Evolutionary conservation across 768 basidiomycete species (phyloP).

Genomic region (Auriscalpium orientale): DNA sequence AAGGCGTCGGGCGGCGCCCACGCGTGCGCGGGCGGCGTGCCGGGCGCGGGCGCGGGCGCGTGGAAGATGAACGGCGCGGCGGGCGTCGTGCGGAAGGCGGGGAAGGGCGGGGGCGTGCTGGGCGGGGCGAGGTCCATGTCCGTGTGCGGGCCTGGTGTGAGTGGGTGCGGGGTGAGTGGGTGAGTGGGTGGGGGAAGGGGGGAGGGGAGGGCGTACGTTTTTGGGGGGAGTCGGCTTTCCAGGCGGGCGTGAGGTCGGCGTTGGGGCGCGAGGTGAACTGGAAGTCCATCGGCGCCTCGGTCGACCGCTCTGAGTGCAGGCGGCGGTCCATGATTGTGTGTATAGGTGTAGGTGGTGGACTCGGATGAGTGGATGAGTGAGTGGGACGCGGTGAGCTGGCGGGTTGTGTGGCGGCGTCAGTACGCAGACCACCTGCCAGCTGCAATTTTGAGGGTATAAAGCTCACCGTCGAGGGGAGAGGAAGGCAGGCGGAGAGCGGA

Average conservation of each 20-base stretch:
- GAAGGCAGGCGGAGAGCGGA: neutral
- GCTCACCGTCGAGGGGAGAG: neutral
- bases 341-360: neutral
- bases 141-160: conserved; percentile 37
- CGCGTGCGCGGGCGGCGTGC: conserved; percentile 36
- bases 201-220: conserved; percentile 47
- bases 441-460: no score
- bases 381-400: no score
- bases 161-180: conserved; percentile 29
- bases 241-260: conserved; percentile 44
- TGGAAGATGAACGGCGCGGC: conserved; percentile 68
- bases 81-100: conserved; percentile 56
- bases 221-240: conserved; percentile 54
- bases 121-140: conserved; percentile 35
- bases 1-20: conserved; percentile 63
- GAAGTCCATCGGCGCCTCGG: conserved; percentile 85
- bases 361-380: neutral
- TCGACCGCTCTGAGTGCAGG: conserved; percentile 40
- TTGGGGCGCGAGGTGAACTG: conserved; percentile 69
- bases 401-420: no score
- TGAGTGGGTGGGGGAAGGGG: conserved; percentile 18
- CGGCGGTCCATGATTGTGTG: conserved; percentile 3
- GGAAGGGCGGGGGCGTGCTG: conserved; percentile 25
- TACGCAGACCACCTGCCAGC: no score
- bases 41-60: conserved; percentile 35